Percentiles rank a stretch among this genome's conserved stretches.
Conservation (phyloP, 441 rosid genomes). For the Populus hybrid region DNA sequence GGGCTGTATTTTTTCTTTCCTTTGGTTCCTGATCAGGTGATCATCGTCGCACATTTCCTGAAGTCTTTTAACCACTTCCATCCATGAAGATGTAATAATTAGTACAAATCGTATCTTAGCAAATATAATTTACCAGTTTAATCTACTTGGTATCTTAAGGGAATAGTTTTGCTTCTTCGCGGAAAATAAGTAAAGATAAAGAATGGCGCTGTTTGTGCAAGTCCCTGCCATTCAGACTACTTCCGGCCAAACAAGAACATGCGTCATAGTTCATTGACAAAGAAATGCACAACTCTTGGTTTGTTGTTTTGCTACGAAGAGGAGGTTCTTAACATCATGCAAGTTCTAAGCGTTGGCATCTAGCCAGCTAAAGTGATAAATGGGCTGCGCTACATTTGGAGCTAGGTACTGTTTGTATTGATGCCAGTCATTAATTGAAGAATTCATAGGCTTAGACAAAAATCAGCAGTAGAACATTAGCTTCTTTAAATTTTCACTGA, state of each 20-base stretch:
- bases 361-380: not conserved
- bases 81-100: not conserved
- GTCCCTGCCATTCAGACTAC: not conserved
- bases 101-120: not conserved
- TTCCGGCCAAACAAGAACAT: not conserved
- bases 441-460: not conserved
- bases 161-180: not conserved
- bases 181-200: not conserved
- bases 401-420: not conserved
- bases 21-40: not conserved
- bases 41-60: not conserved
- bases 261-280: not conserved
- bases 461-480: conserved; percentile 74
- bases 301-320: too few relatives aligned
- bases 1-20: not conserved
- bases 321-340: too few relatives aligned
- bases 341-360: too few relatives aligned
- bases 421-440: conserved; percentile 3
- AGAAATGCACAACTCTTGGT: not conserved
- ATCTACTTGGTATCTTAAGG: not conserved
- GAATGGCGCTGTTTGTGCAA: not conserved
- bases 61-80: not conserved
- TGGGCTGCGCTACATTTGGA: not conserved
- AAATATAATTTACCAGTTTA: too few relatives aligned
- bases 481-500: conserved; percentile 56